Percentiles rank a stretch among this genome's conserved stretches.
Evolutionary conservation across 495 filamentous ascomycete species (phyloP).

Genomic region (Aspergillus sclerotiicarbonarius): DNA sequence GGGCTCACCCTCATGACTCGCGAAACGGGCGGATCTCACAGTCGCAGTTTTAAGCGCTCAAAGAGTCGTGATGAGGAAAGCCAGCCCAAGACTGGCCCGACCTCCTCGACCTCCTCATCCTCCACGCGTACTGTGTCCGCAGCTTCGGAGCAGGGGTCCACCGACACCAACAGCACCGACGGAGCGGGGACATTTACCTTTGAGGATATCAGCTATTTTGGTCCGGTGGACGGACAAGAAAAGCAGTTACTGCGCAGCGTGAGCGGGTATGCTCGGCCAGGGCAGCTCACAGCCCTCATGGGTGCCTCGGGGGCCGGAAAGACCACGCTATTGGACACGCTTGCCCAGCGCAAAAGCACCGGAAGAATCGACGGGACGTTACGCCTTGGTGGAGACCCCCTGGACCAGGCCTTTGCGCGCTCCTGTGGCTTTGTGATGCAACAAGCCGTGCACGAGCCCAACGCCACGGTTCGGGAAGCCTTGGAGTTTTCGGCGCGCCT

Average conservation of each 20-base stretch:
- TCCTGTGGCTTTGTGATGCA: slow-evolving; percentile 56
- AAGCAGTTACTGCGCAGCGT: slow-evolving; percentile 51
- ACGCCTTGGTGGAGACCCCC: slow-evolving; percentile 66
- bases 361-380: slow-evolving; percentile 68
- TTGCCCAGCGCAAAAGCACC: slow-evolving; percentile 74
- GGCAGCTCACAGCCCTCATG: slow-evolving; percentile 78
- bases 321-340: slow-evolving; percentile 76
- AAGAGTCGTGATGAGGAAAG: background rate
- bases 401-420: slow-evolving; percentile 71
- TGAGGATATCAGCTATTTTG: slow-evolving; percentile 55
- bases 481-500: slow-evolving; percentile 57
- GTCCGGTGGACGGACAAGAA: slow-evolving; percentile 68
- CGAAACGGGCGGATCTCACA: background rate
- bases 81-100: background rate
- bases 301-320: slow-evolving; percentile 86
- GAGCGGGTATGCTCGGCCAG: slow-evolving; percentile 40
- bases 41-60: background rate
- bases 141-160: background rate
- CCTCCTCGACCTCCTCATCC: background rate
- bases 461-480: slow-evolving; percentile 58
- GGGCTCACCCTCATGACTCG: background rate
- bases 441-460: slow-evolving; percentile 56
- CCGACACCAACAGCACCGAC: background rate
- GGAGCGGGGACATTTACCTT: background rate
- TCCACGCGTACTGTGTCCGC: background rate